A percentile compares a stretch with the other conserved stretches of the same genome.
Conservation (phyloP, 257 asterid genomes). For the Scutellaria minor region DNA sequence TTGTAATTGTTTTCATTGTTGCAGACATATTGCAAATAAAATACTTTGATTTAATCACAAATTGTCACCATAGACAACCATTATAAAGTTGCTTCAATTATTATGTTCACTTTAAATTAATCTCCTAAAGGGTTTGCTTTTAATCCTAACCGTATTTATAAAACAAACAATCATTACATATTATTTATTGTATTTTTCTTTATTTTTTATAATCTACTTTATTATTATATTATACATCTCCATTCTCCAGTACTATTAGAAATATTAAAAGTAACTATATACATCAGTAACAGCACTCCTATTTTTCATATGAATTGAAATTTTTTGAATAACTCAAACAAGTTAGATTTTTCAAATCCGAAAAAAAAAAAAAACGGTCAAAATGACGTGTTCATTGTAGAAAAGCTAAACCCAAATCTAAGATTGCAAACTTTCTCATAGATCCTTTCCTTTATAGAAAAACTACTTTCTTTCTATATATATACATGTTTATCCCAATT, state of each 20-base stretch:
- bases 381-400: no score
- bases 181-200: no score
- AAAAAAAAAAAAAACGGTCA: no score
- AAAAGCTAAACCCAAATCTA: no score
- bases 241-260: no score
- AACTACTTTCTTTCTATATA: conserved; percentile 18
- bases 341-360: no score
- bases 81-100: conserved; percentile 43
- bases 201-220: no score
- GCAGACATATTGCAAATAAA: conserved; percentile 32
- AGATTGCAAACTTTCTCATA: background rate
- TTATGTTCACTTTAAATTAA: conserved; percentile 31
- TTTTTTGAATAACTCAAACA: no score
- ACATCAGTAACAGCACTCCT: no score
- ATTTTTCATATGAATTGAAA: no score
- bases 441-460: conserved; percentile 11
- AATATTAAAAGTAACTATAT: no score
- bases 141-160: conserved; percentile 22
- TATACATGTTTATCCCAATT: background rate
- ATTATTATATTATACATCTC: no score
- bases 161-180: conserved; percentile 17
- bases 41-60: conserved; percentile 34
- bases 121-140: conserved; percentile 12
- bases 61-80: conserved; percentile 42
- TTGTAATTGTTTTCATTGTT: conserved; percentile 16